Conservation (phyloP, 2,329 filamentous ascomycete genomes). For the Daldinia eschscholtzii region DNA sequence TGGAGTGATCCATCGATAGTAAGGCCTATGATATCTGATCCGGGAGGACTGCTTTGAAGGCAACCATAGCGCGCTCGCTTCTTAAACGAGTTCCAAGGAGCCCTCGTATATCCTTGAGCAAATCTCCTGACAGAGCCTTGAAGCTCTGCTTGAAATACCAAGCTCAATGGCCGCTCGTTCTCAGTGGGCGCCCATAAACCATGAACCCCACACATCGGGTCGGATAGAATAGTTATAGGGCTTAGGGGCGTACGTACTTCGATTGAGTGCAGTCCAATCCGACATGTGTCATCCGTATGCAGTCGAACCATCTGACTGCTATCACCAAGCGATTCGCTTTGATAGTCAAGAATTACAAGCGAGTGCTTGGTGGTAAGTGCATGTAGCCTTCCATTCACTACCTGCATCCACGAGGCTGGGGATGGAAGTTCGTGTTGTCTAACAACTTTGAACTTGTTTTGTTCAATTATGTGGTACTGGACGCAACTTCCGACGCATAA, state of each 20-base stretch:
- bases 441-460: conserved; percentile 64
- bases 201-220: conserved; percentile 60
- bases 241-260: conserved; percentile 54
- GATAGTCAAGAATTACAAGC: conserved; percentile 66
- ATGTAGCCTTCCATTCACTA: conserved; percentile 62
- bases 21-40: conserved; percentile 71
- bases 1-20: conserved; percentile 77
- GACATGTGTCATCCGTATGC: conserved; percentile 61
- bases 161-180: conserved; percentile 57
- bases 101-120: conserved; percentile 64
- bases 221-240: conserved; percentile 61
- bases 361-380: conserved; percentile 68
- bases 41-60: conserved; percentile 59
- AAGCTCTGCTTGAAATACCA: conserved; percentile 70
- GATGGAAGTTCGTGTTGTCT: conserved; percentile 66
- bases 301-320: conserved; percentile 55
- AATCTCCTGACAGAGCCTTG: conserved; percentile 69
- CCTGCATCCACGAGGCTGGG: conserved; percentile 62
- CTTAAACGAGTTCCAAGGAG: conserved; percentile 60
- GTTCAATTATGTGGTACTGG: conserved; percentile 68
- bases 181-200: conserved; percentile 65
- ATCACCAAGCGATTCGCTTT: conserved; percentile 55
- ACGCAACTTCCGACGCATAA: conserved; percentile 67
- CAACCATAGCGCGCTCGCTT: conserved; percentile 57
- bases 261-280: conserved; percentile 61